Percentiles rank a stretch among this genome's conserved stretches.
Evolutionary conservation across 345 rosid genomes (phyloP).

Genomic region (Lumnitzera racemosa): DNA sequence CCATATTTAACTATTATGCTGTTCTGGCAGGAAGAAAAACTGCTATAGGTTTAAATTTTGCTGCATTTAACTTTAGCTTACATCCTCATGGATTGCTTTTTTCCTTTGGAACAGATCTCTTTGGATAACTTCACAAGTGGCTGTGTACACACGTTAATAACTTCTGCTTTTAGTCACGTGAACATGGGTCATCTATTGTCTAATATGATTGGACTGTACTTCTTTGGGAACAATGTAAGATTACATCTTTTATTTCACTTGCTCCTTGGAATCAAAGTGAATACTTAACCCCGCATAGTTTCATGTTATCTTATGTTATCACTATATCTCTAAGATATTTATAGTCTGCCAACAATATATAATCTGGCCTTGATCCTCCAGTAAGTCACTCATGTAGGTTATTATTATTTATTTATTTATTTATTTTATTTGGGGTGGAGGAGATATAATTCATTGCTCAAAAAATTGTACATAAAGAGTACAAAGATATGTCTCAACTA

Average conservation of each 20-base stretch:
- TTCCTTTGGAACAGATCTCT: slow-evolving; percentile 54
- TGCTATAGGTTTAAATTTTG: not conserved
- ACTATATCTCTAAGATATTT: not conserved
- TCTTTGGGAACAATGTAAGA: slow-evolving; percentile 72
- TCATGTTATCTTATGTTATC: not conserved
- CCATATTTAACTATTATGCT: not conserved
- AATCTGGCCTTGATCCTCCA: not conserved
- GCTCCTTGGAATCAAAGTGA: slow-evolving; percentile 3
- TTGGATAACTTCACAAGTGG: slow-evolving; percentile 63
- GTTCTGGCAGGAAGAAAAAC: not conserved
- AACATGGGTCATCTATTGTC: slow-evolving; percentile 49
- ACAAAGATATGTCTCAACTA: too few relatives aligned
- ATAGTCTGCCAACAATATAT: not conserved
- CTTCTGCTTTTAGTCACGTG: slow-evolving; percentile 89
- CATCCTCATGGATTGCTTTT: slow-evolving; percentile 15
- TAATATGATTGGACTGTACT: slow-evolving; percentile 94
- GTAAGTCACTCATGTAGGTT: not conserved
- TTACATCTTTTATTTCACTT: slow-evolving; percentile 11
- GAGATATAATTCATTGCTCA: too few relatives aligned
- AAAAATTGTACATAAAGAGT: too few relatives aligned
- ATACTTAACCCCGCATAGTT: not conserved
- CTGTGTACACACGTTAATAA: slow-evolving; percentile 57
- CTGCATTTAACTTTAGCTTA: not conserved
- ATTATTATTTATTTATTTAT: too few relatives aligned
- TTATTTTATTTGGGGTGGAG: too few relatives aligned